These are phyloP conservation scores for Irpex sp. DNA, from an alignment of 1,284 basidiomycete genomes.

Conservation along the genomic window DNA sequence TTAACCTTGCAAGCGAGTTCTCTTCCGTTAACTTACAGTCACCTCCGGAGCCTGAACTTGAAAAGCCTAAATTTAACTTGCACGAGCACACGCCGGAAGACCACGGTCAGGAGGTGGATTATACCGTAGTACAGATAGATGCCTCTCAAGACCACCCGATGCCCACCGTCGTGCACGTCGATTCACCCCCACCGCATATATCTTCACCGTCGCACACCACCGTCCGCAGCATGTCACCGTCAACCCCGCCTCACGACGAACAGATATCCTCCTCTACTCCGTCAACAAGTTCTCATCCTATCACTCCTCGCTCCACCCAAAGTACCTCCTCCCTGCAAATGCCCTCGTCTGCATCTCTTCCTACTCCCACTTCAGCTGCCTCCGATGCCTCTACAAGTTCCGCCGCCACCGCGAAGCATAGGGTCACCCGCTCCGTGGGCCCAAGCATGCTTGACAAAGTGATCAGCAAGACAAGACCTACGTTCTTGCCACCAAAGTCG, in stretches of 20 bases:
- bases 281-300: slow-evolving; percentile 6
- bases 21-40: slow-evolving; percentile 38
- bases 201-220: neutral
- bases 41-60: slow-evolving; percentile 15
- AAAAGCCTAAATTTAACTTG: neutral
- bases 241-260: slow-evolving; percentile 1
- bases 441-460: slow-evolving; percentile 73
- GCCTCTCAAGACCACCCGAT: slow-evolving; percentile 32
- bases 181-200: slow-evolving; percentile 13
- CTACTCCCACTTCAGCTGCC: slow-evolving; percentile 16
- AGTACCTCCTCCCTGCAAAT: slow-evolving; percentile 20
- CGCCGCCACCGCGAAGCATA: slow-evolving; percentile 28
- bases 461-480: slow-evolving; percentile 74
- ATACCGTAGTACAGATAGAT: slow-evolving; percentile 47
- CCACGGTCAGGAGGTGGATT: slow-evolving; percentile 19
- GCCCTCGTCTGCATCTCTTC: slow-evolving; percentile 11
- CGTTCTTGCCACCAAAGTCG: slow-evolving; percentile 82
- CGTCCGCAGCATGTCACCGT: neutral
- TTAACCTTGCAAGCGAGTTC: slow-evolving; percentile 35
- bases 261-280: neutral
- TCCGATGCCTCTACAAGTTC: slow-evolving; percentile 11
- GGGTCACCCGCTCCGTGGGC: slow-evolving; percentile 49
- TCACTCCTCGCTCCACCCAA: slow-evolving; percentile 14
- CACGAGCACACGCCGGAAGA: neutral
- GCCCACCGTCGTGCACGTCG: slow-evolving; percentile 19